These are phyloP conservation scores for Nematocida ironsii DNA, from an alignment of 371 early-diverging fungal species.

Conservation along the genomic window DNA sequence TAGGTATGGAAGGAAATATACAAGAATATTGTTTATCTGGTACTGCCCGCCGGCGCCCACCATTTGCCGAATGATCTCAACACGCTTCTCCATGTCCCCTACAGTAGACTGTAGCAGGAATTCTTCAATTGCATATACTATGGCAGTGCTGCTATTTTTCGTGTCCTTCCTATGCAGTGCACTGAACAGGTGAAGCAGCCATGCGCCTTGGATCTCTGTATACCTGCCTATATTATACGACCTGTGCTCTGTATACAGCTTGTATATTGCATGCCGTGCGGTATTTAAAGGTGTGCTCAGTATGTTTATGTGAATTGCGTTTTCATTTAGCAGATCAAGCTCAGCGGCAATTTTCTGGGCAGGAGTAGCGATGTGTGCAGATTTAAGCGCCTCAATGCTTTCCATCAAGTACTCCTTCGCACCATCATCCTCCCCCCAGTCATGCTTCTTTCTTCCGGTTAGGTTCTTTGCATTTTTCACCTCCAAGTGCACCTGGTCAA, in stretches of 20 bases:
- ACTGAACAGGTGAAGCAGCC: conserved; percentile 56
- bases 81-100: conserved; percentile 45
- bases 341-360: conserved; percentile 23
- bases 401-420: conserved; percentile 43
- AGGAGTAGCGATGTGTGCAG: background rate
- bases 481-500: conserved; percentile 23
- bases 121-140: conserved; percentile 40
- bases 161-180: background rate
- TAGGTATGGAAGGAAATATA: conserved; percentile 54
- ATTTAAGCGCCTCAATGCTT: conserved; percentile 10
- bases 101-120: conserved; percentile 55
- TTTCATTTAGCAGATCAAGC: conserved; percentile 22
- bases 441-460: conserved; percentile 2
- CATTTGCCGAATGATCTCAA: conserved; percentile 23
- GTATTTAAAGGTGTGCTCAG: conserved; percentile 50
- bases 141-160: background rate
- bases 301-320: conserved; percentile 42
- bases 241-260: conserved; percentile 4
- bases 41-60: conserved; percentile 1
- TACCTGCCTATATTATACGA: conserved; percentile 37
- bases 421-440: conserved; percentile 56
- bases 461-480: conserved; percentile 9
- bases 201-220: conserved; percentile 40
- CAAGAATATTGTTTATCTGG: conserved; percentile 39
- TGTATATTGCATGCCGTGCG: conserved; percentile 46